Evolutionary conservation across 2,329 filamentous ascomycete species (phyloP), one percentile per base, ranked within the genome.

Genomic region (Phyllosticta ampelicida): DNA sequence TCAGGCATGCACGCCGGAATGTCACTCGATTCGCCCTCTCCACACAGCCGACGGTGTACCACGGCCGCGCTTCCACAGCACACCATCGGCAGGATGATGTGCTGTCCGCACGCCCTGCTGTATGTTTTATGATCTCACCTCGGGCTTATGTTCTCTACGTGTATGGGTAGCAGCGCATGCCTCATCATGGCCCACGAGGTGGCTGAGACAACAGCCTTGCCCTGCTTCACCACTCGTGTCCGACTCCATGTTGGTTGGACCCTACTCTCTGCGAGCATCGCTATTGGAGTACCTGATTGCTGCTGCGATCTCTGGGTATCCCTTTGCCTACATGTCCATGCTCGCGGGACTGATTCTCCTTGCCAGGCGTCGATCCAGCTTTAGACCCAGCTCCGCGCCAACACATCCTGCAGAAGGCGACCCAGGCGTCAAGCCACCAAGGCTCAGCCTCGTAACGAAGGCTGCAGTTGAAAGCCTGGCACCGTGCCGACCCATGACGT

Each of bases 331-430:
- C 62, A 30, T 63, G 65, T 62, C 70, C 70, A 65, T 61, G 55
- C 61, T 64, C 62, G 61, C 63, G 70, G 70, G 62, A 65, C 51
- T 58, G 52, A 51, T 48, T 50, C 56, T 58, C 36, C 18, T 44
- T 52, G 56, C 54, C 49, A 54, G 51, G 56, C 56, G 56, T 58
- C 56, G 56, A 58, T 58, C 56, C 56, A 58, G 56, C 56, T 44
- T 36, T 58, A 51, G 51, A 29, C 53, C 51, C 56, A 58, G 56
- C 56, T 58, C 56, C 56, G 55, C 61, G 69, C 67, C 70, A 72
- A 63, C 70, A 65, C 69, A 72, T 70, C 67, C 51, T 67, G 69
- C 70, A 71, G 67, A 61, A 63, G 61, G 64, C 52, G 21, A 36
- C 48, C 48, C 61, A 30, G 48, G 55, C 64, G 63, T 62, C 61